Conservation (phyloP, 1,284 basidiomycete species). For the Pseudozyma flocculosa region DNA sequence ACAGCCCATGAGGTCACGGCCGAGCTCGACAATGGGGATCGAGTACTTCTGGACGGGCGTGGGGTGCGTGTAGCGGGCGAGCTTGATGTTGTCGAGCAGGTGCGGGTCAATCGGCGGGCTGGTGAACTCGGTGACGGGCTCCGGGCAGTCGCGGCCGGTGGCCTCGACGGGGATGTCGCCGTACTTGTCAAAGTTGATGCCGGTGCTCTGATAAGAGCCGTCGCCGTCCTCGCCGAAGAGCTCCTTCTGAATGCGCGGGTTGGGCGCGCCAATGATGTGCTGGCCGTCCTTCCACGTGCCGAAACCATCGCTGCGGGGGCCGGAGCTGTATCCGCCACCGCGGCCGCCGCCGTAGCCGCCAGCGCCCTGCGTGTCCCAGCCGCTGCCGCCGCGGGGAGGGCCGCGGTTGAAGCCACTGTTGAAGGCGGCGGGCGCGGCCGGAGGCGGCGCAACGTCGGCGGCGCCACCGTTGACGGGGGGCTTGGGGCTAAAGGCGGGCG, state of each 20-base stretch:
- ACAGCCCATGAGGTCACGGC: slow-evolving; percentile 96
- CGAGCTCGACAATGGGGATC: slow-evolving; percentile 90
- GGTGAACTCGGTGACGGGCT: slow-evolving; percentile 84
- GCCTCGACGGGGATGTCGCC: slow-evolving; percentile 99
- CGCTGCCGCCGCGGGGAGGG: slow-evolving; percentile 37
- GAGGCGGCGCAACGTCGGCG: slow-evolving; percentile 8
- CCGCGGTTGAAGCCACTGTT: slow-evolving; percentile 41
- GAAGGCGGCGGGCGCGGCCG: slow-evolving; percentile 42
- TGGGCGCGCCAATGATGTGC: slow-evolving; percentile 78
- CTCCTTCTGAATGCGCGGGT: slow-evolving; percentile 88
- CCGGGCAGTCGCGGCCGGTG: slow-evolving; percentile 90
- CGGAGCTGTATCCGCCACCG: slow-evolving; percentile 32
- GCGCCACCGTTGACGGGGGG: slow-evolving; percentile 17
- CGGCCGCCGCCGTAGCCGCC: slow-evolving; percentile 37
- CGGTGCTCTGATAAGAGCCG: slow-evolving; percentile 73
- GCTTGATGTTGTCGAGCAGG: slow-evolving; percentile 90
- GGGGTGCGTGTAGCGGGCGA: slow-evolving; percentile 88
- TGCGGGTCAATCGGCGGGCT: slow-evolving; percentile 87
- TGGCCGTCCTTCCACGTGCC: slow-evolving; percentile 88
- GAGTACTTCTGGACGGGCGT: slow-evolving; percentile 99
- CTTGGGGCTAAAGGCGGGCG: slow-evolving; percentile 34
- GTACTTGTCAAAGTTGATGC: slow-evolving; percentile 99
- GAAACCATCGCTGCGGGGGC: slow-evolving; percentile 58
- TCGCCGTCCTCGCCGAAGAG: slow-evolving; percentile 89
- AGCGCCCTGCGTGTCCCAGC: slow-evolving; percentile 22